Conservation (phyloP, 352 stramenopile species). For the Sclerospora graminicola region DNA sequence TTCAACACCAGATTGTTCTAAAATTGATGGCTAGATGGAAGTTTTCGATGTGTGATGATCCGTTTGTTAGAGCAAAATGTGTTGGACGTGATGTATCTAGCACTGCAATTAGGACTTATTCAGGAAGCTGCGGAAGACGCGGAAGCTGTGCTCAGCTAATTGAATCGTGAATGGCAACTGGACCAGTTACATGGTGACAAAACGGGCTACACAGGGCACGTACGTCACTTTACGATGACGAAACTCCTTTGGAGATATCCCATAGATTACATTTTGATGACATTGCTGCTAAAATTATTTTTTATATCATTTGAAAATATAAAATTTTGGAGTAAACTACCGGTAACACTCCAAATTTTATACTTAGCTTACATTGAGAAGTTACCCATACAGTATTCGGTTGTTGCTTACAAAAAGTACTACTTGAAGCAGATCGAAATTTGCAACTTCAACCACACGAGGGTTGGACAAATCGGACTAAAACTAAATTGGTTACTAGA, state of each 20-base stretch:
- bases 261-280: constrained; percentile 40
- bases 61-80: constrained; percentile 28
- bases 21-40: too few species aligned
- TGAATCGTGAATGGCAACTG: constrained; percentile 25
- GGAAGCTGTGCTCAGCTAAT: constrained; percentile 22
- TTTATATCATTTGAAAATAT: too few species aligned
- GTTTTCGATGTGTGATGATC: constrained; percentile 45
- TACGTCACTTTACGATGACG: constrained; percentile 46
- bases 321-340: too few species aligned
- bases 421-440: too few species aligned
- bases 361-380: too few species aligned
- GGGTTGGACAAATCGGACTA: too few species aligned
- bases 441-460: too few species aligned
- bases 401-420: too few species aligned
- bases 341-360: too few species aligned
- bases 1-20: too few species aligned
- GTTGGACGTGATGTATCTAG: constrained; percentile 35
- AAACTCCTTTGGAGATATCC: constrained; percentile 51
- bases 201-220: constrained; percentile 11
- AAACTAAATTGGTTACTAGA: too few species aligned
- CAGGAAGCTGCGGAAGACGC: constrained; percentile 20
- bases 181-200: constrained; percentile 16
- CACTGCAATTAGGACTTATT: constrained; percentile 28
- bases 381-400: too few species aligned
- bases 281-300: constrained; percentile 26